These are phyloP conservation scores for Pterocarpus santalinus DNA, from an alignment of 306 rosid genomes.

Conservation along the genomic window DNA sequence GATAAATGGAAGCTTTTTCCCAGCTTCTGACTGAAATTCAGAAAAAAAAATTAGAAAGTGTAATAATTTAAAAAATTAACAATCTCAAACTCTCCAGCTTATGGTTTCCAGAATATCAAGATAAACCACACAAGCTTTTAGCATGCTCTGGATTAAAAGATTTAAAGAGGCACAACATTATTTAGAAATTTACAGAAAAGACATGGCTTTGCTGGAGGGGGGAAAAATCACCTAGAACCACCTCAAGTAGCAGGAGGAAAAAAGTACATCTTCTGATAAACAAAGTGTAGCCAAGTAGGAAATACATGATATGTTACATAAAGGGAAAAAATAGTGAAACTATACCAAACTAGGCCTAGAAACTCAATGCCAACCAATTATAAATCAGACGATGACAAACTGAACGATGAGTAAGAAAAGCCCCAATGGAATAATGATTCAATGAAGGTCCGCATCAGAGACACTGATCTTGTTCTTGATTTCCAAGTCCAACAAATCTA, in stretches of 20 bases:
- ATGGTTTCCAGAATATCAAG: too few relatives aligned
- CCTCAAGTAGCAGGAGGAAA: too few relatives aligned
- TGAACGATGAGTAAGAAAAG: constrained; percentile 19
- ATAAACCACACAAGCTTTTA: too few relatives aligned
- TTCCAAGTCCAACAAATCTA: constrained; percentile 6
- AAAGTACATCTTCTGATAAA: too few relatives aligned
- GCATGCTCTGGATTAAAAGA: too few relatives aligned
- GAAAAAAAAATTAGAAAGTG: constrained; percentile 48
- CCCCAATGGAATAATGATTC: constrained; percentile 30
- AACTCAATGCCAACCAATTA: constrained; percentile 7
- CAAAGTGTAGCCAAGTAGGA: background rate
- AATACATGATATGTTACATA: constrained; percentile 24
- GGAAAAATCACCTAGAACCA: too few relatives aligned
- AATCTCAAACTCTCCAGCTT: too few relatives aligned
- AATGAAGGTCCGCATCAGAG: constrained; percentile 27
- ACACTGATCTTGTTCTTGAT: constrained; percentile 20
- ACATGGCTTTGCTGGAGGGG: too few relatives aligned
- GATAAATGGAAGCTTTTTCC: constrained; percentile 88
- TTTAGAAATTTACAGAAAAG: too few relatives aligned
- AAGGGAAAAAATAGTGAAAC: constrained; percentile 12
- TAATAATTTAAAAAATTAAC: background rate
- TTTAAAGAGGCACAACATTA: too few relatives aligned
- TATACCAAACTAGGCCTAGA: constrained; percentile 2
- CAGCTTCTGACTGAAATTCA: constrained; percentile 80
- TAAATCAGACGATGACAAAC: constrained; percentile 36